Base-by-base conservation (phyloP, 106 monocot genomes). In the Apostasia ramifera region DNA sequence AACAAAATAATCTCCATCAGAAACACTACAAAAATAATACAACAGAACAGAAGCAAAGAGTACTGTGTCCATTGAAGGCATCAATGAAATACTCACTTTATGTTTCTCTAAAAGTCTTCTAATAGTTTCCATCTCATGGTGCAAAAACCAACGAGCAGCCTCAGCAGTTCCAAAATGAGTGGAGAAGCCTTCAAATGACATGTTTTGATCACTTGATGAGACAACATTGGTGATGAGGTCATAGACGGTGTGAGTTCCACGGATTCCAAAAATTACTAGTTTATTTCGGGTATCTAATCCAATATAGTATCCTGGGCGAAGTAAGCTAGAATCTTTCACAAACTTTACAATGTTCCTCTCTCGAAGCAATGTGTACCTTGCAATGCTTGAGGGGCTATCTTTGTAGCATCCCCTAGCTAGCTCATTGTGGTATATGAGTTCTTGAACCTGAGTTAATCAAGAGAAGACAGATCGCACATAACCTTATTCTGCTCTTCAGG, bases 301-400 rank as follows among this genome's bases (percentile, higher is more conserved):
- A 68, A 97, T 81, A 66, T 92, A 97, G 74, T 89, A 97, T 76
- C 97, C 97, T 65, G 92, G 97, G 60, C 97, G 80, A 80, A 97
- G 74, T 38, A 97, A 79, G 73, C 92, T 97, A 5, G 97, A 97
- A 81, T 85, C 81, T 70, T 81, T 89, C 6, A 97, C 82, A 77
- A 97, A 97, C 63, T 97, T 97, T 59, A 92, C 12, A 52, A 97
- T 74, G 39, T 97, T 97, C 60, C 73, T 82, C 78, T 97, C 92
- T 59, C 81, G 92, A 80, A 97, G 89, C 97, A 97, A 92, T 77
- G 84, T 80, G 47, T 89, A 82, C 11, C 81, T 63, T 75, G 97
- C 89, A 67, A 97, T 80, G 14, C 76, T 78, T 44, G 89, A 73
- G 39, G 77, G 74, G 70, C 55, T 87, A 47, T 83, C 89, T 73